Conservation (phyloP, 2,329 filamentous ascomycete genomes). For the Colletotrichum tanaceti region DNA sequence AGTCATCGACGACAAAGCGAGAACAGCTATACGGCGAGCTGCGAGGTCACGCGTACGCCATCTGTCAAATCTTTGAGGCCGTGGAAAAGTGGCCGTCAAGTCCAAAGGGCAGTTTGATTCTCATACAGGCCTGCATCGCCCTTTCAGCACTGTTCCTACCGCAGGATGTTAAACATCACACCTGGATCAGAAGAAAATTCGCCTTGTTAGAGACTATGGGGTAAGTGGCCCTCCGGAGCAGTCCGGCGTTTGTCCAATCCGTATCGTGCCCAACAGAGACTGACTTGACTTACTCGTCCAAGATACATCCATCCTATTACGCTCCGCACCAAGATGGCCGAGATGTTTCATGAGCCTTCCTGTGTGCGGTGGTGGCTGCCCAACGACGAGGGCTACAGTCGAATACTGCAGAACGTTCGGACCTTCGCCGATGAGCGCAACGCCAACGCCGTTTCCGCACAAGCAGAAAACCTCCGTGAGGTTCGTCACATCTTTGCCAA, state of each 20-base stretch:
- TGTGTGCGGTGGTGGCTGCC: slow-evolving; percentile 91
- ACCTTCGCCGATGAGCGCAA: slow-evolving; percentile 84
- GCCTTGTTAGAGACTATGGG: slow-evolving; percentile 81
- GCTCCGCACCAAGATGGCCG: slow-evolving; percentile 79
- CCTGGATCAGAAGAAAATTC: slow-evolving; percentile 85
- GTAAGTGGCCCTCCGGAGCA: slow-evolving; percentile 63
- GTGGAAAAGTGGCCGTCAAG: slow-evolving; percentile 78
- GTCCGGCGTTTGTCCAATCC: slow-evolving; percentile 27
- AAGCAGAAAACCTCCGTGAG: slow-evolving; percentile 76
- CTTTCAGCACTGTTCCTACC: slow-evolving; percentile 85
- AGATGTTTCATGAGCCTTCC: slow-evolving; percentile 77
- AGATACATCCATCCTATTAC: slow-evolving; percentile 87
- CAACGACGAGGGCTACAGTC: slow-evolving; percentile 79
- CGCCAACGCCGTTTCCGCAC: slow-evolving; percentile 65
- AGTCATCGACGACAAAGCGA: slow-evolving; percentile 69
- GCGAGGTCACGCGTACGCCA: slow-evolving; percentile 71
- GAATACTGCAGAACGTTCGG: slow-evolving; percentile 80
- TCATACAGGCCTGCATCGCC: slow-evolving; percentile 79
- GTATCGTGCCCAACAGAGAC: background rate
- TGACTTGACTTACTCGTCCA: slow-evolving; percentile 12
- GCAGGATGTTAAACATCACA: slow-evolving; percentile 75
- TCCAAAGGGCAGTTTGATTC: slow-evolving; percentile 76
- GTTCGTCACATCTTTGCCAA: slow-evolving; percentile 79
- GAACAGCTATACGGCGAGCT: slow-evolving; percentile 66
- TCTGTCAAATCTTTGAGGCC: slow-evolving; percentile 83